phyloP scores from a whole-genome alignment of 345 rosid species.

The Acer negundo region DNA sequence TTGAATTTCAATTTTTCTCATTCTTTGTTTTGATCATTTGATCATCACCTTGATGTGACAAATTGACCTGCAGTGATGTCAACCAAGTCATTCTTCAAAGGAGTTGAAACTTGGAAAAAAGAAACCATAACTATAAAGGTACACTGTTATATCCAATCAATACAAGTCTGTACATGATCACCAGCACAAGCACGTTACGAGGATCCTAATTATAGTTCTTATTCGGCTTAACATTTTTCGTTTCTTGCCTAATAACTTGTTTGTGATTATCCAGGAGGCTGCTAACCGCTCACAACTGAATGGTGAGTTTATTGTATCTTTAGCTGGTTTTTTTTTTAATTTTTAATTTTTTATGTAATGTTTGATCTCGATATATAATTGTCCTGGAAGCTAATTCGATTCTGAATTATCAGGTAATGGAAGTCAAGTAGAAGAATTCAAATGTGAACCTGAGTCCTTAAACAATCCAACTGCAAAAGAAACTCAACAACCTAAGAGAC shows the following conservation, averaged over 20 bases:
- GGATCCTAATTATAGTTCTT: no score
- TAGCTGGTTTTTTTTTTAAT: no score
- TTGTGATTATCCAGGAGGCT: conserved; percentile 31
- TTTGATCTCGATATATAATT: not conserved
- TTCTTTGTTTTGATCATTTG: not conserved
- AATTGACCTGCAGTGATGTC: conserved; percentile 33
- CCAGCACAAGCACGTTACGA: no score
- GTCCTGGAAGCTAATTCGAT: not conserved
- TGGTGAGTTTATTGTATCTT: conserved; percentile 24
- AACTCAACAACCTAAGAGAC: conserved; percentile 13
- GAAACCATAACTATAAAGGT: conserved; percentile 44
- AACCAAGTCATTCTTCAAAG: conserved; percentile 48
- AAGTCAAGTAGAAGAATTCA: conserved; percentile 25
- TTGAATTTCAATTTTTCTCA: not conserved
- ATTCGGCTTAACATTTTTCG: not conserved
- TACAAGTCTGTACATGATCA: no score
- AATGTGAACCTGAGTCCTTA: conserved; percentile 23
- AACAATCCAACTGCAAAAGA: conserved; percentile 9
- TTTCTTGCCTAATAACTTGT: not conserved
- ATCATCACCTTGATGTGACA: not conserved
- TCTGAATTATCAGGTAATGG: conserved; percentile 21
- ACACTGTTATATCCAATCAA: not conserved
- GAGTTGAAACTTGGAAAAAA: conserved; percentile 54
- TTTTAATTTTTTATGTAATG: not conserved
- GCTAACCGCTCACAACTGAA: conserved; percentile 23